phyloP scores from a whole-genome alignment of 306 rosid species.

The Vigna trinervia region DNA sequence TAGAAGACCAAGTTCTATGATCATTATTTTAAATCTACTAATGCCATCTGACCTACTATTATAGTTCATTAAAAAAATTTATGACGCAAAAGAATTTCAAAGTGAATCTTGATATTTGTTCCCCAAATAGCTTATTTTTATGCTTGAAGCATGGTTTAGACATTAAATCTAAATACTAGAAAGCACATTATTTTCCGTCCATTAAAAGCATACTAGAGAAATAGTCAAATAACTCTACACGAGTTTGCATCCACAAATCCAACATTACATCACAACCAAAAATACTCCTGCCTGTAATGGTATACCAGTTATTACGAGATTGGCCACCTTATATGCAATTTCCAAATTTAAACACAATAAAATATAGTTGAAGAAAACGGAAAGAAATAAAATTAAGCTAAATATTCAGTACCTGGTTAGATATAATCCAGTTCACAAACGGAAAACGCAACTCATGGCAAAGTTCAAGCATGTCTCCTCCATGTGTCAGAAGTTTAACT shows the following conservation, averaged over 20 bases:
- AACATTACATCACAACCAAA: not conserved
- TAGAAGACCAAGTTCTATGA: conserved; percentile 2
- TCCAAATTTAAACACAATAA: conserved; percentile 24
- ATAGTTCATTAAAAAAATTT: conserved; percentile 1
- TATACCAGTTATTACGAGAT: conserved; percentile 37
- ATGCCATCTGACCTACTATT: conserved; percentile 18
- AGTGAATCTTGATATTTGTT: conserved; percentile 30
- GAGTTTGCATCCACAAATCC: conserved; percentile 21
- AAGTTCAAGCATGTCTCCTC: conserved; percentile 97
- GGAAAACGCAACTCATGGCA: conserved; percentile 88
- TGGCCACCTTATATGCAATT: conserved; percentile 32
- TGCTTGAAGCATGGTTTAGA: conserved; percentile 15
- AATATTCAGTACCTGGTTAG: conserved; percentile 68
- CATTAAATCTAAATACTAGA: conserved; percentile 32
- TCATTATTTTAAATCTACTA: conserved; percentile 1
- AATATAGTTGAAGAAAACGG: conserved; percentile 9
- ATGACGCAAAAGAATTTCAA: conserved; percentile 15
- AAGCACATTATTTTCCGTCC: conserved; percentile 17
- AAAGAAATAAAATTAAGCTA: conserved; percentile 29
- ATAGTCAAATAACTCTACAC: conserved; percentile 16
- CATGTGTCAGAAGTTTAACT: conserved; percentile 88
- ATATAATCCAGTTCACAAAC: conserved; percentile 79
- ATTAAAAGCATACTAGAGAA: conserved; percentile 14
- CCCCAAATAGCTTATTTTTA: not conserved
- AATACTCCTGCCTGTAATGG: conserved; percentile 14